phyloP scores from a whole-genome alignment of 2,329 filamentous ascomycete genomes.

The Fusarium solani-melongenae region DNA sequence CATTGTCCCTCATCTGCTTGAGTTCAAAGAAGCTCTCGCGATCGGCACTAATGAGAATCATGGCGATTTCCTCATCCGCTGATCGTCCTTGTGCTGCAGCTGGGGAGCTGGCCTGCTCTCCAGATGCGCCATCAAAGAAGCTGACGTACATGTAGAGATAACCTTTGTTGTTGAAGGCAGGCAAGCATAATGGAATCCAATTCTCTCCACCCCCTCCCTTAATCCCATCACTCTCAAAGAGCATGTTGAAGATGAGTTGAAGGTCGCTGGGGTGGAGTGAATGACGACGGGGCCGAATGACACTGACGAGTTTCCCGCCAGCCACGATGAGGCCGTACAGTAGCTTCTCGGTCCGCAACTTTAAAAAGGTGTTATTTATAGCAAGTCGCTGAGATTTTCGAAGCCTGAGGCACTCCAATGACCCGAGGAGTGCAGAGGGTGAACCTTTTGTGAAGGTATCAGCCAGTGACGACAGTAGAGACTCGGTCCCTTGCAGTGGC shows the following conservation, averaged over 20 bases:
- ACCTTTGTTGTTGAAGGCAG: constrained; percentile 95
- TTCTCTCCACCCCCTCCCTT: constrained; percentile 93
- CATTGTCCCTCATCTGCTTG: constrained; percentile 75
- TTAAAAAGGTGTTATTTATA: constrained; percentile 90
- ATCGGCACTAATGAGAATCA: constrained; percentile 91
- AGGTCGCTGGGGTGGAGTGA: constrained; percentile 95
- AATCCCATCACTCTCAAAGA: constrained; percentile 93
- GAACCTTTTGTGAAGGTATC: constrained; percentile 96
- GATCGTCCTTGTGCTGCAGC: constrained; percentile 73
- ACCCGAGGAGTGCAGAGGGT: constrained; percentile 86
- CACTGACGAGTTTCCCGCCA: constrained; percentile 91
- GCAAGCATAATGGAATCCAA: constrained; percentile 96
- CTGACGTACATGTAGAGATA: constrained; percentile 99
- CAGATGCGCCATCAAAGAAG: constrained; percentile 76
- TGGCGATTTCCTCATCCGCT: constrained; percentile 83
- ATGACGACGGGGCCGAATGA: constrained; percentile 92
- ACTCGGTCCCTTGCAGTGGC: constrained; percentile 91
- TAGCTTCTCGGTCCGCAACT: constrained; percentile 78
- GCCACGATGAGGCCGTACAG: constrained; percentile 95
- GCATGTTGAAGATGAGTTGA: constrained; percentile 98
- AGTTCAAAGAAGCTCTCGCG: constrained; percentile 95
- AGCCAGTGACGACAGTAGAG: constrained; percentile 87
- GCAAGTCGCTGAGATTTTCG: constrained; percentile 86
- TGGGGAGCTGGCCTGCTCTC: constrained; percentile 54
- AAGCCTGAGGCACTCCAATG: constrained; percentile 92